Conservation (phyloP, 352 stramenopile genomes). For the Phytophthora multivora region DNA sequence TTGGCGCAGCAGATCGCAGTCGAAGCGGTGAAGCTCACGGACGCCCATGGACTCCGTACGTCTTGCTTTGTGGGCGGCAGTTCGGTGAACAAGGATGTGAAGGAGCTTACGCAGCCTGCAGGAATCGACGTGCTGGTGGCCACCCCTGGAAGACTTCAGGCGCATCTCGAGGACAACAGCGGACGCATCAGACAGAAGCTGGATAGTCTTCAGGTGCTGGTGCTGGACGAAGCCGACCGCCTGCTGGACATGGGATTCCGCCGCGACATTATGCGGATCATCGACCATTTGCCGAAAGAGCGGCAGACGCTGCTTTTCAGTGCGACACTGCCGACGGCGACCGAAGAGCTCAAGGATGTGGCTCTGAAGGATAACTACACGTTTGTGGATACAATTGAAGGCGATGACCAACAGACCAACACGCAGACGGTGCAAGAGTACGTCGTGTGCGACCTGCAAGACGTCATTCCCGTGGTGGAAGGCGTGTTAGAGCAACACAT, state of each 20-base stretch:
- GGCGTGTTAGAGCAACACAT: constrained; percentile 82
- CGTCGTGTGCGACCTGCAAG: constrained; percentile 68
- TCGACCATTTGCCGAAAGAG: constrained; percentile 52
- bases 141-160: constrained; percentile 95
- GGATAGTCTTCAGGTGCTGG: constrained; percentile 56
- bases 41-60: constrained; percentile 78
- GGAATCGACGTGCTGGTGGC: constrained; percentile 94
- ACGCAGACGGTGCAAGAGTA: constrained; percentile 86
- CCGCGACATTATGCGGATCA: constrained; percentile 91
- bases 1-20: constrained; percentile 95
- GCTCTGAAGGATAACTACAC: constrained; percentile 85
- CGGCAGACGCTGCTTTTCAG: constrained; percentile 96
- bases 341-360: constrained; percentile 88
- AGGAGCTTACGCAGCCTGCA: constrained; percentile 38
- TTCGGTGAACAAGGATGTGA: constrained; percentile 78
- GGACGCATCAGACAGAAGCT: constrained; percentile 81
- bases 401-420: constrained; percentile 91
- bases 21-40: constrained; percentile 87
- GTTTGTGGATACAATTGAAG: constrained; percentile 93
- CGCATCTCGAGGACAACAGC: constrained; percentile 94
- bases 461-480: constrained; percentile 78
- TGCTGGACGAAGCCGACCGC: constrained; percentile 97
- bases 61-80: constrained; percentile 88
- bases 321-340: constrained; percentile 90
- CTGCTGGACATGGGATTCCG: constrained; percentile 97